These are phyloP conservation scores for Chrysoporthe puriensis DNA, from an alignment of 2,329 filamentous ascomycete genomes.

Conservation along the genomic window DNA sequence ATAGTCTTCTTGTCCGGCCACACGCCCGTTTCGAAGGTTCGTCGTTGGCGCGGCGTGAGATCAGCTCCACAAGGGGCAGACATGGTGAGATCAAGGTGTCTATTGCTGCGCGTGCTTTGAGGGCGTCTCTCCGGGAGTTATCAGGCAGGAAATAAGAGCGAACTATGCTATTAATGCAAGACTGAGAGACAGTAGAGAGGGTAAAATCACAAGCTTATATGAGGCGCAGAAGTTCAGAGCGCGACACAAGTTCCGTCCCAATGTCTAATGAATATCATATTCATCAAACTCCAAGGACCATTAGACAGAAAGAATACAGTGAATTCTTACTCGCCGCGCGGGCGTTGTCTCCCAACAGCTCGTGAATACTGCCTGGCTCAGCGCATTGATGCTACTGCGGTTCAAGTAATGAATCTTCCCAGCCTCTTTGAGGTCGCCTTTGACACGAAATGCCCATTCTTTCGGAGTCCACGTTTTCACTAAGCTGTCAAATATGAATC, in stretches of 20 bases:
- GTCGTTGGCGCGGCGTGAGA: background rate
- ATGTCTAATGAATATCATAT: too few relatives aligned
- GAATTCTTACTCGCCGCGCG: too few relatives aligned
- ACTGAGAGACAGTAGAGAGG: too few relatives aligned
- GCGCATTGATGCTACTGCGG: background rate
- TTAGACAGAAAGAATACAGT: too few relatives aligned
- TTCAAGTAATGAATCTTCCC: background rate
- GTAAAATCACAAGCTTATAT: too few relatives aligned
- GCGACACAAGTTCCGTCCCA: too few relatives aligned
- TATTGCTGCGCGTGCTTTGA: background rate
- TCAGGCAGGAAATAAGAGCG: background rate
- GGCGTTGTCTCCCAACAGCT: too few relatives aligned
- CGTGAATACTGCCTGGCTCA: too few relatives aligned
- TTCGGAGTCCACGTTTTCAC: background rate
- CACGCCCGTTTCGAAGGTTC: background rate
- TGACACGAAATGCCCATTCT: background rate
- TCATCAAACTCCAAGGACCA: background rate
- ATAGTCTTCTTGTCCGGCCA: conserved; percentile 28
- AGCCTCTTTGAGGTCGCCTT: background rate
- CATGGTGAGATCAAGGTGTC: background rate
- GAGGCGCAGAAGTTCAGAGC: too few relatives aligned
- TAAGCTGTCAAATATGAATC: background rate
- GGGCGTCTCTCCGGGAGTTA: background rate
- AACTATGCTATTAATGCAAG: too few relatives aligned
- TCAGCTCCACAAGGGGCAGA: background rate